Evolutionary conservation across 2,329 filamentous ascomycete genomes (phyloP), one percentile per base, ranked within the genome.

Genomic region (Catunica adiposa): DNA sequence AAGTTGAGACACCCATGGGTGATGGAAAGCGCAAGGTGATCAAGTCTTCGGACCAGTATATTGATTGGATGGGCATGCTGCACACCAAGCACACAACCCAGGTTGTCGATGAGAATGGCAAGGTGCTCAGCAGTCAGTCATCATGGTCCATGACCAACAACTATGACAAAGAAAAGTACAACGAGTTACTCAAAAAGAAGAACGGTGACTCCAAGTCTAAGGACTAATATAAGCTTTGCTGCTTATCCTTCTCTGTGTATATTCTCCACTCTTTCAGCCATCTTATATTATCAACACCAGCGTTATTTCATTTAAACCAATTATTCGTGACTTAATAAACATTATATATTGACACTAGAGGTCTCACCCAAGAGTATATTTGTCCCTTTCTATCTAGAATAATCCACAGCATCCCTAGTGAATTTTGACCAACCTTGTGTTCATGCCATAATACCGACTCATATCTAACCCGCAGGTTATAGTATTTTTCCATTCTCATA

Each of bases 1-100:
- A 51, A 52, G 37, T 56, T 26, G 53, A 40, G 46, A 47, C 34
- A 8, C 26, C 46, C 15, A 26, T 23, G 20, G 54, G 58, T 8
- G 53, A 62, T 22, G 56, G 62, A 3, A 61, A 66, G 11, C 65
- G 62, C 38, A 66, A 67, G 54, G 65, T 67, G 25, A 63, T 69
- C 25, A 64, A 65, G 56, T 67, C 65, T 1, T 69, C 65, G 25
- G 66, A 71, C 3, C 70, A 74, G 58, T 67, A 70, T 53, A 66
- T 71, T 3, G 72, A 75, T 61, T 60, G 63, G 6, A 67, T 67
- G 53, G 73, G 72, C 31, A 70, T 72, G 59, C 60, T 67, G 11
- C 71, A 73, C 57, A 67, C 65, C 53, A 72, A 69, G 60, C 66
- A 66, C 7, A 69, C 68, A 5, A 65, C 69, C 25, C 69, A 66